phyloP scores from a whole-genome alignment of 2,329 filamentous ascomycete species.

The Diaporthe longicolla region DNA sequence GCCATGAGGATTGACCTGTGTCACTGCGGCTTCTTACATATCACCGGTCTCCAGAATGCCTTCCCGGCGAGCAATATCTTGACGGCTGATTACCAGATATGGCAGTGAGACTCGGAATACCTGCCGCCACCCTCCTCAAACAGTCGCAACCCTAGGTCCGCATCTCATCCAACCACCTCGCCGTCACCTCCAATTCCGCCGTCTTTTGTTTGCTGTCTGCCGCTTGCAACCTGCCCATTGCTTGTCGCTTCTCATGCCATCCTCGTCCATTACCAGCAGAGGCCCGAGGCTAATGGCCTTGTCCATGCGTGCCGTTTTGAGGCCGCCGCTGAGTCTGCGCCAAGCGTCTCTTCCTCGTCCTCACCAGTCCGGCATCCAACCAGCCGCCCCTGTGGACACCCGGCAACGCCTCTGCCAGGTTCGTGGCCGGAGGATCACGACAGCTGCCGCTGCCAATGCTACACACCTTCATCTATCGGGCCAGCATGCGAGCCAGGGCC shows the following conservation, averaged over 20 bases:
- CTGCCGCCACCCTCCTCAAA: conserved; percentile 1
- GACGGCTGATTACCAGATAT: conserved; percentile 15
- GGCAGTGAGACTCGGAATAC: conserved; percentile 8
- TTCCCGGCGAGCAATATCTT: conserved; percentile 1
- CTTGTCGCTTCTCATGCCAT: not conserved
- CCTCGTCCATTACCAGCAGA: not conserved
- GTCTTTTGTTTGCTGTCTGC: not conserved
- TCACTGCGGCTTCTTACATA: conserved; percentile 19
- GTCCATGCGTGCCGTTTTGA: conserved; percentile 14
- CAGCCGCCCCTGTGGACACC: conserved; percentile 30
- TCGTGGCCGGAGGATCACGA: conserved; percentile 27
- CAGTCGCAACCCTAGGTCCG: not conserved
- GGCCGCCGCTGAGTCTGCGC: conserved; percentile 15
- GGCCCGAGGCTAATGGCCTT: conserved; percentile 26
- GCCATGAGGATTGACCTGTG: not conserved
- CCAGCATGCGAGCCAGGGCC: not conserved
- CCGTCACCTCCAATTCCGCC: not conserved
- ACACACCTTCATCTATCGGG: conserved; percentile 32
- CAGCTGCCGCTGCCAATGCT: conserved; percentile 15
- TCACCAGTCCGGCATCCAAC: conserved; percentile 2
- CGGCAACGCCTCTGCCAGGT: conserved; percentile 15
- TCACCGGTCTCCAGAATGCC: conserved; percentile 20
- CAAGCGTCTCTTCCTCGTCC: not conserved
- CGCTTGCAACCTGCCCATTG: not conserved
- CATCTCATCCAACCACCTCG: not conserved